phyloP scores from a whole-genome alignment of 495 filamentous ascomycete species.

The Penicillium manginii region DNA sequence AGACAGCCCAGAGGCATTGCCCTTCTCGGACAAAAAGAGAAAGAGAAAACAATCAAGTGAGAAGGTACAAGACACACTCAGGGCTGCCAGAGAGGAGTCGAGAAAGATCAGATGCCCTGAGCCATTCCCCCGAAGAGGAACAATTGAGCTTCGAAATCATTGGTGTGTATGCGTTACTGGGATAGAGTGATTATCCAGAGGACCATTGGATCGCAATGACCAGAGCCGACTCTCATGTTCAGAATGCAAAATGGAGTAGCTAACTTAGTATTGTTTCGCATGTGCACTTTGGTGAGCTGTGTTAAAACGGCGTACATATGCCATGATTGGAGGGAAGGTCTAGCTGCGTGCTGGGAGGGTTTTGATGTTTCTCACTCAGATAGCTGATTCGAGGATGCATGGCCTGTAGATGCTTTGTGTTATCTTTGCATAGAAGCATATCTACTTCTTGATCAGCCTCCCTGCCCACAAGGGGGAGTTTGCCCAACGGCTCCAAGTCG shows the following conservation, averaged over 20 bases:
- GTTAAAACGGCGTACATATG: neutral
- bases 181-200: neutral
- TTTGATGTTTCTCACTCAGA: slow-evolving; percentile 2
- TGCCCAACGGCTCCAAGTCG: slow-evolving; percentile 51
- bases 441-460: slow-evolving; percentile 39
- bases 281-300: neutral
- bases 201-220: neutral
- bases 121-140: neutral
- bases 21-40: neutral
- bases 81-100: slow-evolving; percentile 8
- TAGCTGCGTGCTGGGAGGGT: neutral
- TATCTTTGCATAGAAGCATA: slow-evolving; percentile 4
- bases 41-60: neutral
- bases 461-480: slow-evolving; percentile 53
- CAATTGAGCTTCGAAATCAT: neutral
- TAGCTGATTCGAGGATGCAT: neutral
- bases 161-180: neutral
- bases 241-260: neutral
- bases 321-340: neutral
- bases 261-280: neutral
- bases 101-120: neutral
- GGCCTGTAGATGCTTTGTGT: neutral
- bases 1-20: neutral
- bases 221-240: neutral
- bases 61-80: neutral